phyloP scores from a whole-genome alignment of 2,329 filamentous ascomycete genomes.

The Neonectria neomacrospora region DNA sequence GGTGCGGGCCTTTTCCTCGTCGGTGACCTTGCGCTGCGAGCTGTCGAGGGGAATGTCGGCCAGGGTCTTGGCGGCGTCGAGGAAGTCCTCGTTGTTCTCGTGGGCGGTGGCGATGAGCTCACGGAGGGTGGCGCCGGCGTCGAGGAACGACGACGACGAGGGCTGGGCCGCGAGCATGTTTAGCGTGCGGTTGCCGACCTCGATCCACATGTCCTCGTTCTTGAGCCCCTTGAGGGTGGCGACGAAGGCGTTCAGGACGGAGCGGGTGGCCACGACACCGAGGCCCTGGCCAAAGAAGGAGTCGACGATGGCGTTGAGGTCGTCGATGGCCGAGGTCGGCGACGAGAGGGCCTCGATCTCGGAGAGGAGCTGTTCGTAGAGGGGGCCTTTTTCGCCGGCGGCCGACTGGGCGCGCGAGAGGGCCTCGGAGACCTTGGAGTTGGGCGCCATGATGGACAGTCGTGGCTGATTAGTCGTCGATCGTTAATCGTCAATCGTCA shows the following conservation, averaged over 20 bases:
- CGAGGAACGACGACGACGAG: conserved; percentile 78
- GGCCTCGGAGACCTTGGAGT: conserved; percentile 55
- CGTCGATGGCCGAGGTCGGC: conserved; percentile 55
- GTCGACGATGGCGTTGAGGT: conserved; percentile 75
- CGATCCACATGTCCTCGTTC: conserved; percentile 75
- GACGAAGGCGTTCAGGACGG: conserved; percentile 75
- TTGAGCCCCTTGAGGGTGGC: conserved; percentile 69
- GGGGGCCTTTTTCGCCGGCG: conserved; percentile 55
- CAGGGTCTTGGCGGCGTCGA: conserved; percentile 79
- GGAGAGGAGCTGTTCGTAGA: conserved; percentile 59
- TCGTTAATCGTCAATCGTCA: background rate
- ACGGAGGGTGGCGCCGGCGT: conserved; percentile 83
- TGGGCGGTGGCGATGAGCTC: conserved; percentile 85
- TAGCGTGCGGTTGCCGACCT: conserved; percentile 80
- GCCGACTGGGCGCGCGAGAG: conserved; percentile 54
- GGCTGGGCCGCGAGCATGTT: conserved; percentile 69
- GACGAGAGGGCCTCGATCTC: conserved; percentile 56
- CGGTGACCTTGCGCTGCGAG: conserved; percentile 84
- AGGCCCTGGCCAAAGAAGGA: conserved; percentile 75
- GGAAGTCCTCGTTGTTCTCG: conserved; percentile 84
- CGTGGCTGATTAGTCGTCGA: conserved; percentile 3
- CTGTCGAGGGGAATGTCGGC: conserved; percentile 89
- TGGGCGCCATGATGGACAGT: conserved; percentile 50
- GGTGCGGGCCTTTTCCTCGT: conserved; percentile 82
- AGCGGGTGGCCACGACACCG: conserved; percentile 79